phyloP scores from a whole-genome alignment of 2,329 filamentous ascomycete species.

The Hymenotorrendiella dingleyae region DNA sequence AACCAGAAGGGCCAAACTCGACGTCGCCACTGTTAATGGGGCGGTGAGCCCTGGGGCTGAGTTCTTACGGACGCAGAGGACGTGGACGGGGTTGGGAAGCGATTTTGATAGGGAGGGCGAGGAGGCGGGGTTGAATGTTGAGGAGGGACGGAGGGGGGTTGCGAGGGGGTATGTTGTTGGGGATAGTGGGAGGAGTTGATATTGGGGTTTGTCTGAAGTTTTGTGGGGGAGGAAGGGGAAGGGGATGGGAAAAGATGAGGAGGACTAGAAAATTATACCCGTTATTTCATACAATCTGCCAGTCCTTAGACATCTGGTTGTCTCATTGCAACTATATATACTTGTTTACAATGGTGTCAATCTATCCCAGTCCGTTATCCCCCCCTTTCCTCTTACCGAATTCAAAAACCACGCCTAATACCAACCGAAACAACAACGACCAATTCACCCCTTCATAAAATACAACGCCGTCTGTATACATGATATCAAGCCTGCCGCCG shows the following conservation, averaged over 20 bases:
- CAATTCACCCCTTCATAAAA: neutral
- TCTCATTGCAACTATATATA: too few species aligned
- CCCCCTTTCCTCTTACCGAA: too few species aligned
- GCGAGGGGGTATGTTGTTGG: slow-evolving; percentile 84
- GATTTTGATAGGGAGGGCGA: slow-evolving; percentile 67
- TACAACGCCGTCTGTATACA: neutral
- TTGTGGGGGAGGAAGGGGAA: neutral
- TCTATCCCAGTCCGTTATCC: too few species aligned
- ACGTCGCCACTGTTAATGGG: slow-evolving; percentile 76
- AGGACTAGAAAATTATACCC: too few species aligned
- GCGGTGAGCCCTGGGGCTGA: slow-evolving; percentile 88
- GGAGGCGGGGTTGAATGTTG: slow-evolving; percentile 62
- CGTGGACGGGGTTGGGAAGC: slow-evolving; percentile 86
- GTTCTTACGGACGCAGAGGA: slow-evolving; percentile 73
- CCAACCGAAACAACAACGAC: too few species aligned
- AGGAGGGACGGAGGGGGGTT: slow-evolving; percentile 81
- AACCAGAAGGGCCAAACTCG: slow-evolving; percentile 57
- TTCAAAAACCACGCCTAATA: too few species aligned
- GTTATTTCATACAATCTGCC: too few species aligned
- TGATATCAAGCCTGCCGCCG: neutral
- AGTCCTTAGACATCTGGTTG: too few species aligned
- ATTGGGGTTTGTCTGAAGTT: slow-evolving; percentile 15
- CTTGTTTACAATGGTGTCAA: too few species aligned
- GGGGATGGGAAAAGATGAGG: neutral
- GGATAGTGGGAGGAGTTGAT: slow-evolving; percentile 38